These are phyloP conservation scores for Exsudoporus frostii DNA, from an alignment of 768 basidiomycete species.

Conservation along the genomic window DNA sequence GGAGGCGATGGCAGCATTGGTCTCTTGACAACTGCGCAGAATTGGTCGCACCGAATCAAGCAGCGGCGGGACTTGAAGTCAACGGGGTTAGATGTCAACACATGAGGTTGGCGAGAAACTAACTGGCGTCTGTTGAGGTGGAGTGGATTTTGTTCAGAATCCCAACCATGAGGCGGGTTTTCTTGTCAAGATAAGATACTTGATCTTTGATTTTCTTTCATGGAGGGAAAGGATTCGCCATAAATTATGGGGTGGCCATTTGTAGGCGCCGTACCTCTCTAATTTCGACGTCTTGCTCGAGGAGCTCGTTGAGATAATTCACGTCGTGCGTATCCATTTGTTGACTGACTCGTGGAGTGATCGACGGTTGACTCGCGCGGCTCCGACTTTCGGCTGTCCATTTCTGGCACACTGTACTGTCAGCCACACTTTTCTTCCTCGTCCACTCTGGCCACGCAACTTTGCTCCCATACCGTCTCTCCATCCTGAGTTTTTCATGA, in stretches of 20 bases:
- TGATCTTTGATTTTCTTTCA: slow-evolving; percentile 77
- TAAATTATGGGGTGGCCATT: background rate
- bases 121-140: slow-evolving; percentile 59
- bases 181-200: slow-evolving; percentile 72
- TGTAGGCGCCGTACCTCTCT: slow-evolving; percentile 50
- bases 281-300: slow-evolving; percentile 61
- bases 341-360: background rate
- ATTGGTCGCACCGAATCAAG: slow-evolving; percentile 55
- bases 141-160: slow-evolving; percentile 78
- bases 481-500: slow-evolving; percentile 18
- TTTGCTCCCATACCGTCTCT: background rate
- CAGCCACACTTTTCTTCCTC: background rate
- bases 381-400: background rate
- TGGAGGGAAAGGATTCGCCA: slow-evolving; percentile 1
- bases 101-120: slow-evolving; percentile 23
- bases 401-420: slow-evolving; percentile 10
- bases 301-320: slow-evolving; percentile 52
- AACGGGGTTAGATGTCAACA: slow-evolving; percentile 8
- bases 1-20: slow-evolving; percentile 47
- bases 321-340: slow-evolving; percentile 57
- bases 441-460: background rate
- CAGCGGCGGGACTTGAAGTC: slow-evolving; percentile 52
- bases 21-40: slow-evolving; percentile 52
- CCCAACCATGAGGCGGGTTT: slow-evolving; percentile 68
- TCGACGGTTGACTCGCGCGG: slow-evolving; percentile 7